Evolutionary conservation across 257 asterid genomes (phyloP).

Genomic region (Nemophila menziesii): DNA sequence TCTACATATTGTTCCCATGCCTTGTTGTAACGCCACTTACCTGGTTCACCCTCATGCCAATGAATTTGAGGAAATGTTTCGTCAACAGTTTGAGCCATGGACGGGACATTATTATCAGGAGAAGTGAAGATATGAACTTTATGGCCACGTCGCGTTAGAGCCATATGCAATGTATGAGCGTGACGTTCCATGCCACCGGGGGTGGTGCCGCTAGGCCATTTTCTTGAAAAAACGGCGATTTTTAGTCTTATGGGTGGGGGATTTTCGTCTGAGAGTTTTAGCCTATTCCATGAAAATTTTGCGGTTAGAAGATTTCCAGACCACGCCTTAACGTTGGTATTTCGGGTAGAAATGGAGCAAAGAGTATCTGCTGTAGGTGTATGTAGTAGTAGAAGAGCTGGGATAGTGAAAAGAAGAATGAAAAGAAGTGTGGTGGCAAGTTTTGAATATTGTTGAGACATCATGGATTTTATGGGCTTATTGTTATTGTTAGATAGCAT

Average conservation of each 20-base stretch:
- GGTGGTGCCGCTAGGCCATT: constrained; percentile 65
- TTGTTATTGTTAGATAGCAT: constrained; percentile 42
- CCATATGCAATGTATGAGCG: constrained; percentile 65
- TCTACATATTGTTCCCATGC: constrained; percentile 70
- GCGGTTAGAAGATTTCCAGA: constrained; percentile 65
- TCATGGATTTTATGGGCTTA: constrained; percentile 28
- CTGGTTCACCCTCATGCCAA: constrained; percentile 67
- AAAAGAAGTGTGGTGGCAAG: constrained; percentile 69
- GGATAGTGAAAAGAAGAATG: constrained; percentile 71
- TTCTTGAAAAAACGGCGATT: constrained; percentile 82
- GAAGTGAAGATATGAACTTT: constrained; percentile 69
- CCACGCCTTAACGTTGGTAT: constrained; percentile 31
- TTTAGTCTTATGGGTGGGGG: constrained; percentile 30
- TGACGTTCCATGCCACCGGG: constrained; percentile 99
- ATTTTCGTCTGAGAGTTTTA: constrained; percentile 15
- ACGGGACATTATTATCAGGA: constrained; percentile 14
- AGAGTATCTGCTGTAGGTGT: constrained; percentile 32
- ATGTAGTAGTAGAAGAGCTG: constrained; percentile 69
- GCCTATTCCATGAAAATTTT: constrained; percentile 67
- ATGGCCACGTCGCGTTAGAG: constrained; percentile 71
- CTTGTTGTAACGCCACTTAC: constrained; percentile 65
- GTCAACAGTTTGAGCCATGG: neutral
- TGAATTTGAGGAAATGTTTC: constrained; percentile 37
- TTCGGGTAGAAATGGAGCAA: constrained; percentile 31
- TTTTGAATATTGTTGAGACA: constrained; percentile 43